Conservation (phyloP, 257 asterid genomes). For the Solanum verrucosum region DNA sequence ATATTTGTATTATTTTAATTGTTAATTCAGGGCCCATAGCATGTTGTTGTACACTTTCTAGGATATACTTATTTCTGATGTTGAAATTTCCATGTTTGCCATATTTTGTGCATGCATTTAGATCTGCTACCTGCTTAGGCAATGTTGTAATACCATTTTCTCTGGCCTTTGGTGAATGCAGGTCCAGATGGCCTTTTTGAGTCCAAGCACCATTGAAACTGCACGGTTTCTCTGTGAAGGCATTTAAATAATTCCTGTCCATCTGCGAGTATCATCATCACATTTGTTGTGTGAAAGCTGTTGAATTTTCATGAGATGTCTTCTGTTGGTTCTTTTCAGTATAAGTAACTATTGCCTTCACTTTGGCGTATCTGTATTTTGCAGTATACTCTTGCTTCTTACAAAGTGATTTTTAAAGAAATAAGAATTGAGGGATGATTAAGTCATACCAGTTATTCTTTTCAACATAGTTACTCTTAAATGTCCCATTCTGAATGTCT, state of each 20-base stretch:
- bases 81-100: neutral
- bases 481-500: neutral
- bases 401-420: neutral
- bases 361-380: neutral
- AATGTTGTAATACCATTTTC: neutral
- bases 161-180: constrained; percentile 16
- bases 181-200: constrained; percentile 94
- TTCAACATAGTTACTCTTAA: neutral
- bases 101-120: neutral
- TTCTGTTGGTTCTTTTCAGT: neutral
- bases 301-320: neutral
- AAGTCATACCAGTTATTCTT: neutral
- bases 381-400: neutral
- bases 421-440: constrained; percentile 1
- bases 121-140: neutral
- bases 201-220: constrained; percentile 25
- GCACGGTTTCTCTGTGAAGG: neutral
- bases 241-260: neutral
- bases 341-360: neutral
- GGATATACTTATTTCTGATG: neutral
- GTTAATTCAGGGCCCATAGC: neutral
- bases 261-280: neutral
- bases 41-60: neutral
- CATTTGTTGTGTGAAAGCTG: constrained; percentile 3
- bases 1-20: neutral